Evolutionary conservation across 495 filamentous ascomycete genomes (phyloP).

Genomic region (Ascodesmis nigricans): DNA sequence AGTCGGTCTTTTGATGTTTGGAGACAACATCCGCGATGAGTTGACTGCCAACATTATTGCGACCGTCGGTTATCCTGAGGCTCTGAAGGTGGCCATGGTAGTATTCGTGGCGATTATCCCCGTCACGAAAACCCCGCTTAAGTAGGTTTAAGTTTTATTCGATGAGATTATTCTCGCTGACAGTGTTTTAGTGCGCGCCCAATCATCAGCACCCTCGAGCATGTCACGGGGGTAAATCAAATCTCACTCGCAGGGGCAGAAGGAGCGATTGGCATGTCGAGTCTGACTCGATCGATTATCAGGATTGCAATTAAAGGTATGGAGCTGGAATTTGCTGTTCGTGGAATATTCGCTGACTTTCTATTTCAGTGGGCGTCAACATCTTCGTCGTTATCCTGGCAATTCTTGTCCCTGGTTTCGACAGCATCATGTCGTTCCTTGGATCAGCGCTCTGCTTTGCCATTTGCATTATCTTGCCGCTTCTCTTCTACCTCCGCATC

Average conservation of each 20-base stretch:
- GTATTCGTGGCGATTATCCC: conserved; percentile 80
- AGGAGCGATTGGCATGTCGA: conserved; percentile 31
- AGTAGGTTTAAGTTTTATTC: conserved; percentile 28
- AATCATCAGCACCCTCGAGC: conserved; percentile 65
- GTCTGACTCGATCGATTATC: conserved; percentile 33
- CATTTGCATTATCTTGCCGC: conserved; percentile 76
- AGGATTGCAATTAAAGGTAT: conserved; percentile 35
- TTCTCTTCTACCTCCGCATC: conserved; percentile 80
- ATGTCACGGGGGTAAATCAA: conserved; percentile 47
- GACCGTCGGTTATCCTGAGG: conserved; percentile 50
- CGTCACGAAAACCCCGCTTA: conserved; percentile 80
- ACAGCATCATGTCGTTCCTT: conserved; percentile 84
- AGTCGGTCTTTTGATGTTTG: conserved; percentile 81
- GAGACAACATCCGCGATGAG: conserved; percentile 61
- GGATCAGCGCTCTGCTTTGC: conserved; percentile 80
- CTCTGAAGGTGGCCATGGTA: conserved; percentile 52
- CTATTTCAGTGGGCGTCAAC: conserved; percentile 28
- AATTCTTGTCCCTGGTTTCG: conserved; percentile 70
- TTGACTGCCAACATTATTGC: conserved; percentile 72
- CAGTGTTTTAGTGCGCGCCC: conserved; percentile 40
- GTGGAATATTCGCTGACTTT: conserved; percentile 2
- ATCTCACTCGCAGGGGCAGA: conserved; percentile 28
- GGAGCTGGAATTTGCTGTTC: not conserved
- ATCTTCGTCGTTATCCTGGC: conserved; percentile 43
- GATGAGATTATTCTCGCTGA: not conserved